Evolutionary conservation across 2,329 filamentous ascomycete species (phyloP), one percentile per base, ranked within the genome.

Genomic region (Didymella keratinophila): DNA sequence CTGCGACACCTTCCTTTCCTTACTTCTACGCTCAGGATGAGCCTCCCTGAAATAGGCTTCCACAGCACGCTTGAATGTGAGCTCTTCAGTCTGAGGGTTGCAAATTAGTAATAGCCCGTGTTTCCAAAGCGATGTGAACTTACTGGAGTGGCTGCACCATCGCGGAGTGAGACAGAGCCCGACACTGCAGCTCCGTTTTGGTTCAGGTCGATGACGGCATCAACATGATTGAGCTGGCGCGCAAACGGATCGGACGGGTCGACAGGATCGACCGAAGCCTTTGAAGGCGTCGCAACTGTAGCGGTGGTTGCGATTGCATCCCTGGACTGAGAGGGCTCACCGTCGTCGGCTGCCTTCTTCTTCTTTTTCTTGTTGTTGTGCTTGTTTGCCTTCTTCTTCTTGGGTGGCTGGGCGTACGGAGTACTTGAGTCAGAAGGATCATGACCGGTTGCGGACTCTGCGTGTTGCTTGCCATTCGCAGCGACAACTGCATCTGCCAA

Each of bases 21-120:
- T 37, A 9, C 25, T 16, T 23, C 36, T 39, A 42, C 39, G 41
- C 41, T 43, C 25, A 20, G 34, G 28, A 30, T 58, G 55, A 3
- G 56, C 51, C 36, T 60, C 57, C 11, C 42, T 47, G 42, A 60
- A 37, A 20, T 60, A 60, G 16, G 46, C 52, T 21, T 56, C 57
- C 47, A 60, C 51, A 3, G 57, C 52, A 16, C 57, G 52, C 42
- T 55, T 55, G 10, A 60, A 36, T 27, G 51, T 20, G 7, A 46
- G 18, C 10, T 59, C 51, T 7, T 49, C 46, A 4, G 37, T 30
- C 56, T 59, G 28, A 20, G 16, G 16, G 10, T 18, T 4, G 10
- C 9, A 11, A 8, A 25, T 49, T 42, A 49, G 27, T 37, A 14
- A 18, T 1, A 20, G 1, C 20, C 16, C 11, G 45, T 7, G 14